Percentiles rank a stretch among this genome's conserved stretches.
These are phyloP conservation scores for Xylaria bambusicola DNA, from an alignment of 495 filamentous ascomycete species.

Conservation along the genomic window DNA sequence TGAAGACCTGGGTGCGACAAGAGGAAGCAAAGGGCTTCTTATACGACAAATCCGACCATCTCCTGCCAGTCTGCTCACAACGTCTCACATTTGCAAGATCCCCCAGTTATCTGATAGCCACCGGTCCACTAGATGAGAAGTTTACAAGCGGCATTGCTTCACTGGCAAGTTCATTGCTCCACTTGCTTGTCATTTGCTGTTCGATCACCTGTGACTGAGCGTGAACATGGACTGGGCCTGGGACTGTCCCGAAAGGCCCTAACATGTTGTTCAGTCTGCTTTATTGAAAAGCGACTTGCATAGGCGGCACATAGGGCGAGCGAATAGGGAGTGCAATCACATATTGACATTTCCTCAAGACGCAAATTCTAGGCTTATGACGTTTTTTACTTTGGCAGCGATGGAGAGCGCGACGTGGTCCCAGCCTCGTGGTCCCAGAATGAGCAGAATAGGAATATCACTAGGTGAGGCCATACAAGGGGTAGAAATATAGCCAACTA, in stretches of 20 bases:
- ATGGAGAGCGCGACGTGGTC: slow-evolving; percentile 2
- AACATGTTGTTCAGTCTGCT: slow-evolving; percentile 4
- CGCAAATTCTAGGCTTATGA: background rate
- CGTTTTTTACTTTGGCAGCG: background rate
- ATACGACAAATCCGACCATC: slow-evolving; percentile 10
- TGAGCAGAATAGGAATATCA: background rate
- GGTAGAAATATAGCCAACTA: background rate
- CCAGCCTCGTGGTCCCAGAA: background rate
- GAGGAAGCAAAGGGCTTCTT: slow-evolving; percentile 9
- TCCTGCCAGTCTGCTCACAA: background rate
- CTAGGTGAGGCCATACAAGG: background rate
- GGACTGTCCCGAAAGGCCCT: slow-evolving; percentile 4
- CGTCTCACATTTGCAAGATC: slow-evolving; percentile 11
- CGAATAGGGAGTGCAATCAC: slow-evolving; percentile 15
- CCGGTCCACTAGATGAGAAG: background rate
- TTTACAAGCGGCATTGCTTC: slow-evolving; percentile 12
- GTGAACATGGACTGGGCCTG: slow-evolving; percentile 1
- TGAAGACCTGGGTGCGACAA: background rate
- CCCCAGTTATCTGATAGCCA: background rate
- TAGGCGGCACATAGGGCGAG: slow-evolving; percentile 3
- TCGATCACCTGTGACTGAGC: slow-evolving; percentile 4
- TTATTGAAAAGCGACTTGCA: slow-evolving; percentile 5
- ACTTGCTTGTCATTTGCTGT: slow-evolving; percentile 12
- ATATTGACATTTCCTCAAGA: slow-evolving; percentile 11
- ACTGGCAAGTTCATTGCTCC: slow-evolving; percentile 15